A percentile compares a stretch with the other conserved stretches of the same genome.
Conservation (phyloP, 495 filamentous ascomycete species). For the Parachaetomium inaequale region DNA sequence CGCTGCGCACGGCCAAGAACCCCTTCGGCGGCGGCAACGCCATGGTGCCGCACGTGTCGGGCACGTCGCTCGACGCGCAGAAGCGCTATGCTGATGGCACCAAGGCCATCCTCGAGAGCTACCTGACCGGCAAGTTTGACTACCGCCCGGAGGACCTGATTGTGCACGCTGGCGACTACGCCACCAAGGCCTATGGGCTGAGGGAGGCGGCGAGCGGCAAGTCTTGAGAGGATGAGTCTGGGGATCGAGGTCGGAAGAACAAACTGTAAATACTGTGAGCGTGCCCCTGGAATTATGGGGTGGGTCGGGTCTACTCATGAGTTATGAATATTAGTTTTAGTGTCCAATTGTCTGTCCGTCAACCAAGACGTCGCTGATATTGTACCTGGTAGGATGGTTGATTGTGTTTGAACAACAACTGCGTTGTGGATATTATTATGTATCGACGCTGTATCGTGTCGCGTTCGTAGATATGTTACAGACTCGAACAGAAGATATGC, state of each 20-base stretch:
- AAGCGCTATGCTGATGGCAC: constrained; percentile 86
- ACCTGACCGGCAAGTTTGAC: constrained; percentile 80
- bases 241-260: not conserved
- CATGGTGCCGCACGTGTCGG: constrained; percentile 98
- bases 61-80: constrained; percentile 95
- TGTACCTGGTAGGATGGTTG: not conserved
- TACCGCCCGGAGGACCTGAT: constrained; percentile 92
- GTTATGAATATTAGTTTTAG: not conserved
- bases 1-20: constrained; percentile 87
- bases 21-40: constrained; percentile 96
- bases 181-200: constrained; percentile 92
- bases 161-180: constrained; percentile 87
- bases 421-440: not conserved
- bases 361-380: not conserved
- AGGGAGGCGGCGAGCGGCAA: constrained; percentile 38
- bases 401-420: not conserved
- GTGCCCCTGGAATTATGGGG: not conserved
- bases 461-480: not conserved
- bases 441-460: constrained; percentile 8
- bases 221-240: constrained; percentile 30
- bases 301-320: not conserved
- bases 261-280: constrained; percentile 3
- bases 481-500: not conserved
- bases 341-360: not conserved
- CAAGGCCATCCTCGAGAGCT: constrained; percentile 86